Evolutionary conservation across 1,284 basidiomycete species (phyloP), one percentile per base, ranked within the genome.

Genomic region (Ganoderma lingzhi): DNA sequence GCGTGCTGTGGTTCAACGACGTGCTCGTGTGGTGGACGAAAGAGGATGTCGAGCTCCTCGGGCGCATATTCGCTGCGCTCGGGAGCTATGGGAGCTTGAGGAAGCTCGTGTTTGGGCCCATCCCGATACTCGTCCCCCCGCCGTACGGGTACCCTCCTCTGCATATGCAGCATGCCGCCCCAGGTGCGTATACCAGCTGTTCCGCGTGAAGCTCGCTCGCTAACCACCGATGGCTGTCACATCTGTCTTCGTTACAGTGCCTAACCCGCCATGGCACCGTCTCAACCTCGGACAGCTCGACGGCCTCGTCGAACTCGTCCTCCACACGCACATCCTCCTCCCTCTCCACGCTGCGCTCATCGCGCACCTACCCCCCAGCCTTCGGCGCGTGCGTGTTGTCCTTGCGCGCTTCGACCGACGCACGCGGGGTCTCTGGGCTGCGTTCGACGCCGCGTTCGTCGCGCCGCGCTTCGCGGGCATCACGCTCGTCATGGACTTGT

Each of bases 1-100:
- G 58, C 30, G 64, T 61, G 44, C 59, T 66, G n/a, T 66, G 64
- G 64, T 53, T 51, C 64, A 59, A 66, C 59, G 64, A 66, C 58
- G 48, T 14, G 56, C 45, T 61, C 23, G 15, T 66, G 23, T 60
- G 61, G 37, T 66, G 65, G 65, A 60, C 59, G 19, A 3, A 37
- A 0, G 32, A 59, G 35, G 44, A 45, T 42, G 48, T 62, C 45
- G 60, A 19, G 60, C 59, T 62, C 32, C 48, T 66, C 39, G 65
- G 60, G 9, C 30, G 39, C 45, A 53, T 66, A 39, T 56, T 56
- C 60, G 32, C 15, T 1, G 30, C 39, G 35, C 32, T 61, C 30
- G 65, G 59, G 19, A 23, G 48, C 12, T 41, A 48, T 30, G 9
- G 37, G 39, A 23, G 39, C 39, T 48, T 66, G 6, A 42, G 35